Base-by-base conservation (phyloP, 179 eudicot species). In the Silene coronaria region DNA sequence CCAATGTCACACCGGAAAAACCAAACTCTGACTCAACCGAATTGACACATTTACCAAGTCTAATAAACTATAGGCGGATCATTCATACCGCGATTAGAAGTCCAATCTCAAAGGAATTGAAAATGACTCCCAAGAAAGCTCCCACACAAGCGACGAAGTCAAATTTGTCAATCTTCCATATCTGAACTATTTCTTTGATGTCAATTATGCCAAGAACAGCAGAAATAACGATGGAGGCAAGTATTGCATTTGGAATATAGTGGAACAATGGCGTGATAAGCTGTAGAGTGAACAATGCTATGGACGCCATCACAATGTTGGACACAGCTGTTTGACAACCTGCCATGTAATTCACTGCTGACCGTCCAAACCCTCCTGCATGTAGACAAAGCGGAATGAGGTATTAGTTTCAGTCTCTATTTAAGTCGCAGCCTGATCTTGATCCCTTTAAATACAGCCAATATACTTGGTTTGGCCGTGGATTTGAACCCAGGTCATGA, bases 311-410 rank as follows among this genome's bases (percentile, higher is more conserved):
- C 2, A 91, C 87, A 8, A 91, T 85, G 76, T 91, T 91, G 10
- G 97, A 89, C 10, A 86, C 86, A 26, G 79, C 84, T 2, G 92
- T 87, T 69, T 36, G 45, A 36, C 45, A 36, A 36, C 45, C 45
- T 36, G 45, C 45, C 45, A 36, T 36, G 45, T 67, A 84, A 83
- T 91, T 91, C 5, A 88, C 97, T 3, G 94, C 93, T 2, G 89
- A 83, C 9, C 97, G 87, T 2, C 89, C 90, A 59, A 91, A 91
- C 0, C 94, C 90, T 30, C 97, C 97, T 91, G 86, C 83, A 71
- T 61, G 53, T 60, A 19, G 55, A 36, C 45, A 36, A 7, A 36
- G 2, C 11, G 45, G 45, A 36, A 36, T 0, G 1, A 36, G 10
- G 45, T 36, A 36, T 36, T 8, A 36, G 45, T 36, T 36, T 36